These are phyloP conservation scores for Fusarium sp. DNA, from an alignment of 2,329 filamentous ascomycete species.

Conservation along the genomic window DNA sequence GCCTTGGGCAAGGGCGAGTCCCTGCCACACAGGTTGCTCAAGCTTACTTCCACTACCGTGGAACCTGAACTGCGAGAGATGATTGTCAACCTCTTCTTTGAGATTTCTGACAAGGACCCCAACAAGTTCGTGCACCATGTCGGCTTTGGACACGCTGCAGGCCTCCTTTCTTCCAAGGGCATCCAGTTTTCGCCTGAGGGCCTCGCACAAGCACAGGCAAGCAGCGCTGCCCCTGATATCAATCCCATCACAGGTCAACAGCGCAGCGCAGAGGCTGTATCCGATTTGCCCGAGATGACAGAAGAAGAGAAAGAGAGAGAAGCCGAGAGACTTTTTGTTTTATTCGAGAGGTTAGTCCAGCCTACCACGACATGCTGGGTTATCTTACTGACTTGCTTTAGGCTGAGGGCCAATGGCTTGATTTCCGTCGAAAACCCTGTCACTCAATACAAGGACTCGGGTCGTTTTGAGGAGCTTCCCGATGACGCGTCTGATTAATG, in stretches of 20 bases:
- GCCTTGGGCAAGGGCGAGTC: neutral
- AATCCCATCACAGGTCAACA: constrained; percentile 2
- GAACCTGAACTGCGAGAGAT: neutral
- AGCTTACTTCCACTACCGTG: neutral
- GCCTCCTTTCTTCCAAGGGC: neutral
- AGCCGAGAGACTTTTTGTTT: neutral
- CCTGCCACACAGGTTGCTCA: neutral
- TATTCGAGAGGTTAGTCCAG: neutral
- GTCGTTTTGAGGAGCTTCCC: neutral
- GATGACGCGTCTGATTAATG: neutral
- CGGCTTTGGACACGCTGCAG: neutral
- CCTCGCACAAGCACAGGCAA: neutral
- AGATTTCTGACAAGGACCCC: neutral
- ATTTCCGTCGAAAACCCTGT: neutral
- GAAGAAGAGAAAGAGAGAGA: constrained; percentile 1
- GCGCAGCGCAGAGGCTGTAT: neutral
- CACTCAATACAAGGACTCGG: neutral
- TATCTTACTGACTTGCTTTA: neutral
- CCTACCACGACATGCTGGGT: no score
- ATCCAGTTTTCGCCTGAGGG: neutral
- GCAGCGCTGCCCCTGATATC: neutral
- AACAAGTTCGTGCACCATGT: neutral
- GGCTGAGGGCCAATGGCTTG: neutral
- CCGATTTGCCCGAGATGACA: neutral
- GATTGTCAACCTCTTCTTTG: neutral